These are phyloP conservation scores for Leucocoprinus leucothites DNA, from an alignment of 768 basidiomycete genomes.

Conservation along the genomic window DNA sequence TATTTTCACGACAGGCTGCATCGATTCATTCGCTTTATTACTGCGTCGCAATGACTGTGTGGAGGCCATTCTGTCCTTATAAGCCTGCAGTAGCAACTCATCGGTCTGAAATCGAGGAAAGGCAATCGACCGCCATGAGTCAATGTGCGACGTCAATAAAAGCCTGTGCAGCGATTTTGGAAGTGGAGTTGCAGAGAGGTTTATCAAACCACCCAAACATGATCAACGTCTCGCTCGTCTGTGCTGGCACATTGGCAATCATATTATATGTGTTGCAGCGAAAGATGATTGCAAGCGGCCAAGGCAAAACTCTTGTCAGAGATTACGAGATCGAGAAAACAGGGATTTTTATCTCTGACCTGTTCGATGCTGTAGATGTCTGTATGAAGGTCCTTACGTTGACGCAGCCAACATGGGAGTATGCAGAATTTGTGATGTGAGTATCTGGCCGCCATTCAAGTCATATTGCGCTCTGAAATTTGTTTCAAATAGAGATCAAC, in stretches of 20 bases:
- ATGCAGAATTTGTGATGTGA: constrained; percentile 28
- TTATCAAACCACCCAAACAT: constrained; percentile 38
- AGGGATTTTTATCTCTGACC: constrained; percentile 18
- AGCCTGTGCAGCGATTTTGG: constrained; percentile 57
- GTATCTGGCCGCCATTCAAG: constrained; percentile 13
- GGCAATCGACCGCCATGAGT: not conserved
- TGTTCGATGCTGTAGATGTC: constrained; percentile 35
- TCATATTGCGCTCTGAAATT: not conserved
- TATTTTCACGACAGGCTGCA: constrained; percentile 56
- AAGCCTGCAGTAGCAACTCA: not conserved
- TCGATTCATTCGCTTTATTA: constrained; percentile 59
- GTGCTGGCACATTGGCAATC: constrained; percentile 51
- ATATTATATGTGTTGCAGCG: constrained; percentile 57
- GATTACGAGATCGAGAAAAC: constrained; percentile 3
- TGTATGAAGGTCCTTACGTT: constrained; percentile 43
- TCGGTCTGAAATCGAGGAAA: not conserved
- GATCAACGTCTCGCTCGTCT: constrained; percentile 45
- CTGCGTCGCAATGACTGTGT: constrained; percentile 31
- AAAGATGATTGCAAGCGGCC: constrained; percentile 23
- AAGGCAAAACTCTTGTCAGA: constrained; percentile 9
- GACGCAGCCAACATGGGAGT: constrained; percentile 32
- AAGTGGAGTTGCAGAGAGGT: constrained; percentile 44
- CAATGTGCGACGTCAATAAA: constrained; percentile 38
- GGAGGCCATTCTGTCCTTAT: constrained; percentile 21
- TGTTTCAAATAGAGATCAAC: not conserved